Evolutionary conservation across 768 basidiomycete species (phyloP), one percentile per base, ranked within the genome.

Genomic region (Tephrocybe sp.): DNA sequence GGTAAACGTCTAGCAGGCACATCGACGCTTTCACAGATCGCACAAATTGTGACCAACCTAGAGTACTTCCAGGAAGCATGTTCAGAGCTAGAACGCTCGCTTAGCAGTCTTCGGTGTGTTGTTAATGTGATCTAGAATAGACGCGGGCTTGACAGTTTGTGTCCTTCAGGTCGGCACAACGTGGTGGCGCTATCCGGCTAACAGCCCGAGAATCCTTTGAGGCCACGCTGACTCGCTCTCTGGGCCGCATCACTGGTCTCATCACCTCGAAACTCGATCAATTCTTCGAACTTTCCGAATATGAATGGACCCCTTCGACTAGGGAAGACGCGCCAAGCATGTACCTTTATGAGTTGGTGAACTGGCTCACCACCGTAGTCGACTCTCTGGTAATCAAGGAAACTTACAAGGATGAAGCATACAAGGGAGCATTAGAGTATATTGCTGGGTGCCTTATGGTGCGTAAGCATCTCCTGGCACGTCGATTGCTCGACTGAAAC

Each of bases 281-380:
- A 58, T 95, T 95, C 72, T 95, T 97, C 64, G 97, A 92, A 52
- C 75, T 95, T 36, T 88, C 94, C 3, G 91, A 95, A 68, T 97
- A 97, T 64, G 85, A 94, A 59, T 98, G 94, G 94, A 88, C 86
- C 29, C 88, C 92, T 8, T 71, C 74, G 27, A 64, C 72, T 10
- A 80, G 82, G 27, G 86, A 90, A 62, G 75, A 79, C 50, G 82
- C 82, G 29, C 92, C 94, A 37, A 94, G 91, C 78, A 87, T 88
- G 79, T 97, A 97, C 67, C 76, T 98, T 2, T 88, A 92, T 64
- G 95, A 97, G 65, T 80, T 98, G 60, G 82, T 95, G 64, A 94
- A 93, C 64, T 99, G 94, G 89, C 77, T 98, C 45, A 94, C 88
- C 31, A 97, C 94, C 1, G 90, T 97, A 47, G 92, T 99, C 41